Evolutionary conservation across 2,329 filamentous ascomycete genomes (phyloP), one percentile per base, ranked within the genome.

Genomic region (Ceratocystis colombiana): DNA sequence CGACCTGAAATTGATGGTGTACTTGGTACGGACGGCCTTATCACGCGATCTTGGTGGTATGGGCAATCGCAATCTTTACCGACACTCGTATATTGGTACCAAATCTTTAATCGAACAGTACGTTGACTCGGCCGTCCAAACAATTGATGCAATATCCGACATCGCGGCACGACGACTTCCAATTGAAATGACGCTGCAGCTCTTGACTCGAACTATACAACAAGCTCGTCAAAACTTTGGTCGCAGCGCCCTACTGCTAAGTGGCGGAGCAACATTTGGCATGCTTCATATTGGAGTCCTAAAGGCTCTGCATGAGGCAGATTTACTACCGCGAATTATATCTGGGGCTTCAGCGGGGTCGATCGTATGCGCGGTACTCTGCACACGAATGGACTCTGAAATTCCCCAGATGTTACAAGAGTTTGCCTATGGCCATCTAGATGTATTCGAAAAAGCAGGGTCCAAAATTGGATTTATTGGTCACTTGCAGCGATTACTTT

Each of bases 231-330:
- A 92, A 72, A 88, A 88, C 45, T 95, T 91, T 72, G 90, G 90
- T n/a, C 82, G 90, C 69, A 94, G 87, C 69, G 91, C 90, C 0
- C 77, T 96, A 63, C 79, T 95, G 8, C 78, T 96, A 8, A 95
- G 90, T 3, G 91, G 91, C 6, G 91, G 91, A 1, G 90, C 88
- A 1, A 94, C 91, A 0, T 90, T 95, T 76, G 91, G 91, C 50
- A 95, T 96, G 89, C 89, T 89, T 68, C 91, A 96, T 73, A 88
- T 96, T 65, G 91, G 91, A 1, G 90, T 96, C 2, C 78, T 95
- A 65, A 95, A 95, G 74, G 82, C 87, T 3, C 79, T 96, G 2
- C 91, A 86, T 74, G 85, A 94, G 72, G 81, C 84, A 2, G 82
- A 84, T 6, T 79, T 96, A 12, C 79, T 96, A 1, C 91, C 91